These are phyloP conservation scores for Iris macrosiphon DNA, from an alignment of 106 monocot species.

Conservation along the genomic window DNA sequence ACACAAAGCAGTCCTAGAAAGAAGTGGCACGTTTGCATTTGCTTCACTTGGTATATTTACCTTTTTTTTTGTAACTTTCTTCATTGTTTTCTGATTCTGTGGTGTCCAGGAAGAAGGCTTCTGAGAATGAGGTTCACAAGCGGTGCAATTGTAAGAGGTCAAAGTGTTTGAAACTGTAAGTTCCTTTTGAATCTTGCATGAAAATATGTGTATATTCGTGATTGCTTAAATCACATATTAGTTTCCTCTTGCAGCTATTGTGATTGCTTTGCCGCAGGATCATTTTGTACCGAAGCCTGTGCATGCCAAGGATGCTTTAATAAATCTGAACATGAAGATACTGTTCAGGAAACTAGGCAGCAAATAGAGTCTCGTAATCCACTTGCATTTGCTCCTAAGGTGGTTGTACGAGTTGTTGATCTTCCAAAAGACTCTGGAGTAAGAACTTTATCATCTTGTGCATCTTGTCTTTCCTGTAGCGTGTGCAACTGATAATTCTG, in stretches of 20 bases:
- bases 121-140: slow-evolving; percentile 45
- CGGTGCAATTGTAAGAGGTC: slow-evolving; percentile 62
- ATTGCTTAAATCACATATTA: not conserved
- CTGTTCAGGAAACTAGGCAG: slow-evolving; percentile 24
- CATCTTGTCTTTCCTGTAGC: not conserved
- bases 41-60: not conserved
- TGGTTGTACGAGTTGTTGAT: slow-evolving; percentile 29
- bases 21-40: slow-evolving; percentile 29
- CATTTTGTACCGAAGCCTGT: slow-evolving; percentile 43
- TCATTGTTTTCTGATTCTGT: slow-evolving; percentile 8
- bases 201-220: not conserved
- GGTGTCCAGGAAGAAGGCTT: slow-evolving; percentile 30
- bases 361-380: slow-evolving; percentile 57
- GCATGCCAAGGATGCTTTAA: slow-evolving; percentile 48
- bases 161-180: slow-evolving; percentile 73
- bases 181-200: slow-evolving; percentile 3
- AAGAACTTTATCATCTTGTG: slow-evolving; percentile 9
- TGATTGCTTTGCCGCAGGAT: slow-evolving; percentile 59
- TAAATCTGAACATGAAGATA: slow-evolving; percentile 29
- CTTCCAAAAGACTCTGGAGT: slow-evolving; percentile 20
- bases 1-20: slow-evolving; percentile 37
- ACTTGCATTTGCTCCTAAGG: slow-evolving; percentile 65
- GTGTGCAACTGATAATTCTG: not conserved
- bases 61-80: not conserved
- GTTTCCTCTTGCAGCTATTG: slow-evolving; percentile 44